A percentile compares a stretch with the other conserved stretches of the same genome.
These are phyloP conservation scores for Bacterosira constricta DNA, from an alignment of 108 stramenopile genomes.

Conservation along the genomic window DNA sequence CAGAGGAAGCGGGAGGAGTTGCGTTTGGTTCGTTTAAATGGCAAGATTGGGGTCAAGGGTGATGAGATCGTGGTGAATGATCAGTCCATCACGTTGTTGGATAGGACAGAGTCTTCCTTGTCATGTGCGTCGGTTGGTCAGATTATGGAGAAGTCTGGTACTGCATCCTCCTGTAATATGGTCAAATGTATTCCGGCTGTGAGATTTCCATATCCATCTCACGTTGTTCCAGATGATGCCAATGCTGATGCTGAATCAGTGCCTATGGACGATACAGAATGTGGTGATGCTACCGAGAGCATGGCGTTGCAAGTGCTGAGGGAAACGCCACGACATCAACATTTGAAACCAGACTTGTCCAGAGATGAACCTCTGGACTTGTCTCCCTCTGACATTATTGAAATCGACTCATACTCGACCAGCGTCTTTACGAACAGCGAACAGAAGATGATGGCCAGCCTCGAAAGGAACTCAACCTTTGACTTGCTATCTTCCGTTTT, in stretches of 20 bases:
- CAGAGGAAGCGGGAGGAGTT: constrained; percentile 47
- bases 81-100: too few relatives aligned
- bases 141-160: too few relatives aligned
- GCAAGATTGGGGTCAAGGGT: too few relatives aligned
- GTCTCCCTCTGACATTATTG: background rate
- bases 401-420: background rate
- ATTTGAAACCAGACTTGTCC: constrained; percentile 3
- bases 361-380: too few relatives aligned
- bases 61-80: too few relatives aligned
- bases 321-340: constrained; percentile 11
- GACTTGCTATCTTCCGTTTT: constrained; percentile 1
- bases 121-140: too few relatives aligned
- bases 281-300: too few relatives aligned
- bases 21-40: constrained; percentile 1
- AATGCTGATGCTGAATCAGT: background rate
- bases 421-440: background rate
- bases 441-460: background rate
- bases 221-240: constrained; percentile 11
- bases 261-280: background rate
- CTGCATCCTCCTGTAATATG: too few relatives aligned
- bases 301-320: constrained; percentile 4
- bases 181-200: background rate
- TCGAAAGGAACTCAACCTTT: background rate
- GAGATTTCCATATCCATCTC: constrained; percentile 46
- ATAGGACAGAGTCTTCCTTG: background rate